These are phyloP conservation scores for Choanephora cucurbitarum DNA, from an alignment of 371 early-diverging fungal genomes.

Conservation along the genomic window DNA sequence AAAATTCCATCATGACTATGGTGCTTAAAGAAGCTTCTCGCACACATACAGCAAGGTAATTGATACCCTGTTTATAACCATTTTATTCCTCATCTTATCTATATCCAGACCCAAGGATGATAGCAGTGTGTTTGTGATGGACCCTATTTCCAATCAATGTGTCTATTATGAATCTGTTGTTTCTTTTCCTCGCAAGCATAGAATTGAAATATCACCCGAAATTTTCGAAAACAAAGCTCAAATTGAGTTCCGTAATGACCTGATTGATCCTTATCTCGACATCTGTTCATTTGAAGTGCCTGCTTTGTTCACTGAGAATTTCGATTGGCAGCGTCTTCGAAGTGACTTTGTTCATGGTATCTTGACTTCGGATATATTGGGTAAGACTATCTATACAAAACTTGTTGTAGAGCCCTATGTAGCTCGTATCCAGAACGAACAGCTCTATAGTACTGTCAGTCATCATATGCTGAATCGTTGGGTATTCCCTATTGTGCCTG, in stretches of 20 bases:
- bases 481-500: constrained; percentile 93
- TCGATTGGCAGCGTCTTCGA: constrained; percentile 93
- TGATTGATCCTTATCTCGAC: constrained; percentile 92
- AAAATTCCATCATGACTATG: constrained; percentile 95
- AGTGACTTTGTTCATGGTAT: constrained; percentile 92
- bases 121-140: constrained; percentile 83
- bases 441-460: constrained; percentile 84
- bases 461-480: constrained; percentile 89
- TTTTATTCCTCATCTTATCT: not conserved
- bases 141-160: constrained; percentile 76
- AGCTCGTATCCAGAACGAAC: constrained; percentile 79
- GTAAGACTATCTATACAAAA: constrained; percentile 86
- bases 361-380: constrained; percentile 86
- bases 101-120: constrained; percentile 63
- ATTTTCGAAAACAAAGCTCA: constrained; percentile 70
- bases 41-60: constrained; percentile 51
- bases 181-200: constrained; percentile 62
- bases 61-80: no score
- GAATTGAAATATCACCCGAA: constrained; percentile 64
- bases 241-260: constrained; percentile 81
- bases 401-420: constrained; percentile 81
- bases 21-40: constrained; percentile 69
- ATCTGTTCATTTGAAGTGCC: constrained; percentile 93
- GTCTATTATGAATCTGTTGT: constrained; percentile 80
- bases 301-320: constrained; percentile 95